These are phyloP conservation scores for Musa troglodytarum DNA, from an alignment of 176 grass and related monocot genomes.

Conservation along the genomic window DNA sequence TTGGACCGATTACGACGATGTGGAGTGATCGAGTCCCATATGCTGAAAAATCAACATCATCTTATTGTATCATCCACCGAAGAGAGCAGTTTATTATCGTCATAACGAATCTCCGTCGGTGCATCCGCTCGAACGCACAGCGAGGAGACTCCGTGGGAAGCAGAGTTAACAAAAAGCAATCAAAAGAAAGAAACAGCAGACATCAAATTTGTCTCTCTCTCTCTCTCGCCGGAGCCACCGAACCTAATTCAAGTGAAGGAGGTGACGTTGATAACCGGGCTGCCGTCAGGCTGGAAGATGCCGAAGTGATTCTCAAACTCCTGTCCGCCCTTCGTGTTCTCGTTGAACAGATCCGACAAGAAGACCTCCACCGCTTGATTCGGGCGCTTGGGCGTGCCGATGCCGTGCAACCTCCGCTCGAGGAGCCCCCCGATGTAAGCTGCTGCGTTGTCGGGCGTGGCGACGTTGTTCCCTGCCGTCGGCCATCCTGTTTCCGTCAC, in stretches of 20 bases:
- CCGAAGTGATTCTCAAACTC: slow-evolving; percentile 64
- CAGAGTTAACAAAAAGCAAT: too few species aligned
- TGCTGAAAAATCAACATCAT: too few species aligned
- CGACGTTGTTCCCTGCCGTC: slow-evolving; percentile 42
- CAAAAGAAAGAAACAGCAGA: too few species aligned
- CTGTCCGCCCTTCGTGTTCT: slow-evolving; percentile 41
- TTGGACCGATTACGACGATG: too few species aligned
- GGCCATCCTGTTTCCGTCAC: slow-evolving; percentile 78
- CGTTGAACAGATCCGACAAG: slow-evolving; percentile 69
- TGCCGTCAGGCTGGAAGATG: slow-evolving; percentile 48
- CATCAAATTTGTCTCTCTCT: too few species aligned
- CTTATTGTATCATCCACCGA: too few species aligned
- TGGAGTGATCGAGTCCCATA: too few species aligned
- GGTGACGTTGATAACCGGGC: slow-evolving; percentile 41
- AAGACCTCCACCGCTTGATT: slow-evolving; percentile 43
- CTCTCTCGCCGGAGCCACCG: too few species aligned
- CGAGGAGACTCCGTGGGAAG: too few species aligned
- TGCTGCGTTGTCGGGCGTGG: slow-evolving; percentile 41
- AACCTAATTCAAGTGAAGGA: background rate
- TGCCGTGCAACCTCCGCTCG: slow-evolving; percentile 22
- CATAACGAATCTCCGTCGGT: too few species aligned
- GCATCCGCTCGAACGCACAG: too few species aligned
- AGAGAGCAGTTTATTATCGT: too few species aligned
- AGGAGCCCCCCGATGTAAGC: slow-evolving; percentile 49
- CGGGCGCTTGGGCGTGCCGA: slow-evolving; percentile 42